phyloP scores from a whole-genome alignment of 192 early-diverging fungal genomes.

The Lobulomyces angularis region DNA sequence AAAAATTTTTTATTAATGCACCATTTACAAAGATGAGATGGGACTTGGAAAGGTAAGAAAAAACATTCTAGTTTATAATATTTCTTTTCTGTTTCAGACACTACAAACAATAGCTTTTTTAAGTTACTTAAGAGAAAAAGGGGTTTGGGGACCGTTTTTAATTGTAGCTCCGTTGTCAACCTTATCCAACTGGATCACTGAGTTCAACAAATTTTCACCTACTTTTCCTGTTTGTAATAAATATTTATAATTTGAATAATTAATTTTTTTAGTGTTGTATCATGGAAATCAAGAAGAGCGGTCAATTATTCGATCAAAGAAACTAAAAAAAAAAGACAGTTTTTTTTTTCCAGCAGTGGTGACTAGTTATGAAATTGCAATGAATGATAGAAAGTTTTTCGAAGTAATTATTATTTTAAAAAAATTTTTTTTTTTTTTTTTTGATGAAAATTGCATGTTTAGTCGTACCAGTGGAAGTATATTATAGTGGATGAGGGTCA shows the following conservation, averaged over 20 bases:
- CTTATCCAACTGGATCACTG: conserved; percentile 82
- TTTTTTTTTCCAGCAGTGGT: conserved; percentile 69
- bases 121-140: conserved; percentile 62
- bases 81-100: conserved; percentile 36
- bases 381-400: conserved; percentile 67
- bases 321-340: conserved; percentile 43
- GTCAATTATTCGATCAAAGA: conserved; percentile 48
- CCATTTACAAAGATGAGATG: conserved; percentile 91
- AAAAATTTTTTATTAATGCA: too few relatives aligned
- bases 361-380: conserved; percentile 82
- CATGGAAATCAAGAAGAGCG: conserved; percentile 70
- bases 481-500: conserved; percentile 95
- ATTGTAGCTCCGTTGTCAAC: conserved; percentile 83
- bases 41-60: conserved; percentile 63
- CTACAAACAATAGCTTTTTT: conserved; percentile 89
- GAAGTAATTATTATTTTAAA: conserved; percentile 14
- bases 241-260: conserved; percentile 57
- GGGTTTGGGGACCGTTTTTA: conserved; percentile 77
- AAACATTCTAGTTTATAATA: background rate
- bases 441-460: too few relatives aligned
- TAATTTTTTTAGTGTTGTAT: conserved; percentile 67
- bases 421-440: conserved; percentile 2
- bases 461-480: conserved; percentile 66
- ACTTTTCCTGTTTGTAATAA: background rate
- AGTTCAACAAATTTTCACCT: conserved; percentile 57